Base-by-base conservation (phyloP, 2,329 filamentous ascomycete genomes). In the Aureobasidium leucospermi region DNA sequence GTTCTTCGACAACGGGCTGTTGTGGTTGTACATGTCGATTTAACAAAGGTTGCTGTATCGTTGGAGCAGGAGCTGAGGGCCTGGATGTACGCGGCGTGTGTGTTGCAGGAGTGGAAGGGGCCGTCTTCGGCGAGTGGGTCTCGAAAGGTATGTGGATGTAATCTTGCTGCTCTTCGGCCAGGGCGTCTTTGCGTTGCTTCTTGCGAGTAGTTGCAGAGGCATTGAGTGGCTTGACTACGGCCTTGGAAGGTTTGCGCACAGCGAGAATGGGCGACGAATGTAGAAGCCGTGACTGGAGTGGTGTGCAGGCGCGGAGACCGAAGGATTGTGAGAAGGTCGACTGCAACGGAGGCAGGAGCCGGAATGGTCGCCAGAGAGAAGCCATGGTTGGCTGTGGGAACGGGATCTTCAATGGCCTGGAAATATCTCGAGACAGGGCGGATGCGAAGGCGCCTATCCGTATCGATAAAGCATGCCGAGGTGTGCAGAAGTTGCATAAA, bases 341-440 rank as follows among this genome's bases (percentile, higher is more conserved):
- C 23, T 58, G 55, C 15, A 58, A 32, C 15, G 23, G 55, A 15
- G 43, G 34, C 55, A 58, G 43, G 4, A 47, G 55, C 32, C 55
- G 31, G 19, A 58, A 29, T 19, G 55, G 55, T 34, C 36, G 55
- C 38, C 55, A 58, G 55, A 58, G 42, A 8, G 43, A 58, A 48
- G 55, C 42, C 42, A 58, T 58, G 42, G 13, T 15, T 16, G 19
- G 31, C 42, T 13, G 10, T 28, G 6, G 32, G 2, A 38, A 28
- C 9, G 2, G 2, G 3, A 15, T 8, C 6, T 16, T 2, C 11
- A 6, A 36, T 28, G 9, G 6, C 23, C 47, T 38, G 10, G 48
- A 52, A 42, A 55, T 55, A 10, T 43, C 51, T 45, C 10, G 29
- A 34, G 2, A 23, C 28, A 4, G 5, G n/a, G 39, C 39, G 23